A percentile compares a stretch with the other conserved stretches of the same genome.
Evolutionary conservation across 1,284 basidiomycete genomes (phyloP).

Genomic region (Puccinia hordei): DNA sequence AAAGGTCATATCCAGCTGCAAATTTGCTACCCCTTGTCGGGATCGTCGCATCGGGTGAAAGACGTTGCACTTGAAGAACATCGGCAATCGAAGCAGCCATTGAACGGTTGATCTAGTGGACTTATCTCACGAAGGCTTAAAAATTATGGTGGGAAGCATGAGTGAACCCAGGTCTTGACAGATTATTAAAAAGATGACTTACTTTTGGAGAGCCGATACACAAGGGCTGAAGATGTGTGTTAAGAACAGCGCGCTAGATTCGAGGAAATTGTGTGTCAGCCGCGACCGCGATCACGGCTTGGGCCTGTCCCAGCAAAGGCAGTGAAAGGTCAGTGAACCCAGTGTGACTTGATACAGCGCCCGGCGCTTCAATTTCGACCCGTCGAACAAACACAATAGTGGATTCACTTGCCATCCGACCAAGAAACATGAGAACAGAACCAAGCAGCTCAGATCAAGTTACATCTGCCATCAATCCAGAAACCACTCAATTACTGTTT

Average conservation of each 20-base stretch:
- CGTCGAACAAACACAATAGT: too few species aligned
- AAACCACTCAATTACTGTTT: neutral
- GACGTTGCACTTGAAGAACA: conserved; percentile 68
- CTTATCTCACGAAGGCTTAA: neutral
- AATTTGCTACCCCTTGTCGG: conserved; percentile 83
- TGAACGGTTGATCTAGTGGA: neutral
- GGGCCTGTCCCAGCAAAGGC: neutral
- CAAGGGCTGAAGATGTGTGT: too few species aligned
- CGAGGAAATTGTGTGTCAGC: too few species aligned
- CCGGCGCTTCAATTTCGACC: too few species aligned
- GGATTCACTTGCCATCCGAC: too few species aligned
- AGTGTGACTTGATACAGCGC: neutral
- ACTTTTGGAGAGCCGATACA: too few species aligned
- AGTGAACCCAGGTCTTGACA: neutral
- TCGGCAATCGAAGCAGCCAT: conserved; percentile 26
- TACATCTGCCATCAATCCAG: neutral
- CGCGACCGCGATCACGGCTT: too few species aligned
- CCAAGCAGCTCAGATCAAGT: neutral
- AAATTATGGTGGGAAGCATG: neutral
- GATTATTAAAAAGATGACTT: neutral
- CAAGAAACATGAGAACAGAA: neutral
- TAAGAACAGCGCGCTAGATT: too few species aligned
- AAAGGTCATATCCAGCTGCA: conserved; percentile 92
- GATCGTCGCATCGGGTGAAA: conserved; percentile 76
- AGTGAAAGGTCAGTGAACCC: neutral